These are phyloP conservation scores for Scheffersomyces titani DNA, from an alignment of 1,139 yeast species.

Conservation along the genomic window DNA sequence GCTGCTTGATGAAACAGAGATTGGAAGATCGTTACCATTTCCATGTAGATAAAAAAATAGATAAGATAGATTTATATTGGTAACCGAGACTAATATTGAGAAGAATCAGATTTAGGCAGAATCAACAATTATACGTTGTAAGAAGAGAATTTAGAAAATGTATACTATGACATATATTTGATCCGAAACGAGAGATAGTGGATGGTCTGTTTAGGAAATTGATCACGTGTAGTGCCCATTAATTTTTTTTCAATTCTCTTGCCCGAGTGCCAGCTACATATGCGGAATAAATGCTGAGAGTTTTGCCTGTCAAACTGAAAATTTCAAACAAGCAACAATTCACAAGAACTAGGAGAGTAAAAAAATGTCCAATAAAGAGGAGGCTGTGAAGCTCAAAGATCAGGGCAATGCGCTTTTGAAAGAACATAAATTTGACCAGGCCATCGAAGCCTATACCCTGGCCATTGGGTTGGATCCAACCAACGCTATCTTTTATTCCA, in stretches of 20 bases:
- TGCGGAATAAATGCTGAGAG: neutral
- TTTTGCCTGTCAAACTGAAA: neutral
- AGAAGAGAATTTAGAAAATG: too few relatives aligned
- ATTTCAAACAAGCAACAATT: neutral
- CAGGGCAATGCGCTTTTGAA: slow-evolving; percentile 75
- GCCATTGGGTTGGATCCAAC: slow-evolving; percentile 74
- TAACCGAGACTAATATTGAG: too few relatives aligned
- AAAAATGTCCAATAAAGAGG: slow-evolving; percentile 19
- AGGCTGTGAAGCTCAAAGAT: slow-evolving; percentile 59
- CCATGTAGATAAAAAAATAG: too few relatives aligned
- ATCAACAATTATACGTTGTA: neutral
- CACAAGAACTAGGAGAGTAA: neutral
- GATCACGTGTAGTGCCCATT: neutral
- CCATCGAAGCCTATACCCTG: slow-evolving; percentile 67
- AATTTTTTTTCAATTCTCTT: neutral
- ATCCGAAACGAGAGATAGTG: neutral
- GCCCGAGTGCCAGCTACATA: neutral
- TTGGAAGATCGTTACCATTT: too few relatives aligned
- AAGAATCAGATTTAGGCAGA: too few relatives aligned
- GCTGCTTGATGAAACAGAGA: too few relatives aligned
- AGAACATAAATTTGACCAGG: slow-evolving; percentile 61
- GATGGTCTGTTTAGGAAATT: neutral
- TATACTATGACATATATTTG: too few relatives aligned
- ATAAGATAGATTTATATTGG: too few relatives aligned
- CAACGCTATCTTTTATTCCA: slow-evolving; percentile 83